Conservation (phyloP, 139 green algal genomes). For the Asterochloris sp. region DNA sequence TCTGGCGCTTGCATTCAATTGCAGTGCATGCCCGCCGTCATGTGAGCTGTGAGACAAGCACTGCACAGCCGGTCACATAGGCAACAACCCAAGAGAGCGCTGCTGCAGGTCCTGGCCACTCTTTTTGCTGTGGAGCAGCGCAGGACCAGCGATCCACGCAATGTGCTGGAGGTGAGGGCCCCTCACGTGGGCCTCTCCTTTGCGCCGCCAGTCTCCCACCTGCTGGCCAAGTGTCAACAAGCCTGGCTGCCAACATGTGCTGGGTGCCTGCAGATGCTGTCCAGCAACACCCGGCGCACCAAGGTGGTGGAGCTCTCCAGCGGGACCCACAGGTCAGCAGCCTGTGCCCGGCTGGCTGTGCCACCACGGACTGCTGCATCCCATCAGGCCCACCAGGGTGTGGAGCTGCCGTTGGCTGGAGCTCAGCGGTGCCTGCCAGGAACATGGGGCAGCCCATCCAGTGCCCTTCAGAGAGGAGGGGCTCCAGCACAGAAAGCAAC, state of each 20-base stretch:
- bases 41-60: neutral
- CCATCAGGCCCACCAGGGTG: too few relatives aligned
- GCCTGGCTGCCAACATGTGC: neutral
- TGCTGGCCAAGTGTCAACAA: too few relatives aligned
- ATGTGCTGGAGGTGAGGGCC: constrained; percentile 65
- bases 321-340: constrained; percentile 72
- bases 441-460: too few relatives aligned
- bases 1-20: neutral
- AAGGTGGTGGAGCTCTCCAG: constrained; percentile 91
- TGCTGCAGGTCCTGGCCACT: constrained; percentile 69
- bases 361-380: neutral
- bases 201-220: neutral
- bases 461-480: too few relatives aligned
- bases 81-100: neutral
- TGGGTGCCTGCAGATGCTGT: constrained; percentile 62
- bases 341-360: neutral
- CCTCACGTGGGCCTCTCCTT: too few relatives aligned
- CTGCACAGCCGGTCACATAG: neutral
- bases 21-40: too few relatives aligned
- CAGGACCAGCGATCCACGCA: constrained; percentile 44
- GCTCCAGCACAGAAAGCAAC: too few relatives aligned
- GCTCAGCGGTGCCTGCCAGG: too few relatives aligned
- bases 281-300: constrained; percentile 86
- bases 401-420: too few relatives aligned
- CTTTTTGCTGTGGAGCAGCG: constrained; percentile 68